A percentile compares a stretch with the other conserved stretches of the same genome.
phyloP scores from a whole-genome alignment of 2,329 filamentous ascomycete genomes.

The Exophiala lecanii-corni region DNA sequence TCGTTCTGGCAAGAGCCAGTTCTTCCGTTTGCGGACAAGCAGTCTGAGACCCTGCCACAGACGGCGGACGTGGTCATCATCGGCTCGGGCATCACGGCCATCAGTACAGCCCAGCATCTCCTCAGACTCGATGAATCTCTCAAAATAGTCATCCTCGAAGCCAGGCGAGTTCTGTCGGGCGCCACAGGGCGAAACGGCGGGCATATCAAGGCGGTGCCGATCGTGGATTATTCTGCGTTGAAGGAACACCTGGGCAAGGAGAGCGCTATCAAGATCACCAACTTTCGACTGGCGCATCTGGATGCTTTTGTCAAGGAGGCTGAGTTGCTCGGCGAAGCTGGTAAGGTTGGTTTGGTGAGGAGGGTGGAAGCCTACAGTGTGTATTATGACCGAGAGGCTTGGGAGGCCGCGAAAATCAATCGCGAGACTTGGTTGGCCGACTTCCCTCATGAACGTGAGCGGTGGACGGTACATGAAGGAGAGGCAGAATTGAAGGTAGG shows the following conservation, averaged over 20 bases:
- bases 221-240: slow-evolving; percentile 16
- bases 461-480: slow-evolving; percentile 14
- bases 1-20: slow-evolving; percentile 32
- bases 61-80: slow-evolving; percentile 32
- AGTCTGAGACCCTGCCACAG: slow-evolving; percentile 24
- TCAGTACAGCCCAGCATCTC: slow-evolving; percentile 32
- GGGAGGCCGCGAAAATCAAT: slow-evolving; percentile 17
- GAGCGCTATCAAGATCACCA: slow-evolving; percentile 29
- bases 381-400: slow-evolving; percentile 13
- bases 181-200: slow-evolving; percentile 38
- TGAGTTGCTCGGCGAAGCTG: slow-evolving; percentile 16
- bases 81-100: slow-evolving; percentile 36
- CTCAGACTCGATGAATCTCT: slow-evolving; percentile 28
- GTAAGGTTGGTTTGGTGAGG: slow-evolving; percentile 20
- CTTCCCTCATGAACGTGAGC: slow-evolving; percentile 18
- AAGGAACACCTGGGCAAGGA: slow-evolving; percentile 17
- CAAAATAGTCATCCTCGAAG: slow-evolving; percentile 33
- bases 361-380: slow-evolving; percentile 17
- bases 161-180: slow-evolving; percentile 34
- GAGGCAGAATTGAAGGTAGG: slow-evolving; percentile 22
- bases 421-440: slow-evolving; percentile 16
- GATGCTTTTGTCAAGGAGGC: slow-evolving; percentile 20
- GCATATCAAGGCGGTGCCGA: slow-evolving; percentile 28
- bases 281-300: slow-evolving; percentile 18
- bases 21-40: slow-evolving; percentile 26